phyloP scores from a whole-genome alignment of 306 rosid species.

The Vigna radiata region DNA sequence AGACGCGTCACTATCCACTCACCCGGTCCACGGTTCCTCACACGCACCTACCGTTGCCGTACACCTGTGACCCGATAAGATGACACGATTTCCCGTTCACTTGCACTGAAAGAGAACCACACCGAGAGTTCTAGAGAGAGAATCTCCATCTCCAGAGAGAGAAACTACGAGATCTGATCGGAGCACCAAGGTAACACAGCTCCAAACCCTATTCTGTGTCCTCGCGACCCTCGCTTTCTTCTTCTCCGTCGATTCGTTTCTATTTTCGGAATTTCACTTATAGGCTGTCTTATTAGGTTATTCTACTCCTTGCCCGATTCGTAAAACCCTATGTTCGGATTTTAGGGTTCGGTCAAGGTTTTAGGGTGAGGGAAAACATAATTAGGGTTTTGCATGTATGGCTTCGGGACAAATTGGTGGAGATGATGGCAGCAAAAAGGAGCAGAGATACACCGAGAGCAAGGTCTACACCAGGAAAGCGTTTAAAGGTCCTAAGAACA shows the following conservation, averaged over 20 bases:
- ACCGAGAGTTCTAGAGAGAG: slow-evolving; percentile 67
- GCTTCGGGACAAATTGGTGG: slow-evolving; percentile 79
- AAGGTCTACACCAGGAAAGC: slow-evolving; percentile 81
- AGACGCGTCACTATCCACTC: slow-evolving; percentile 54
- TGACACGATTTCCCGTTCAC: slow-evolving; percentile 7
- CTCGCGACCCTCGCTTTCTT: slow-evolving; percentile 21
- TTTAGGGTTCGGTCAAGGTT: slow-evolving; percentile 37
- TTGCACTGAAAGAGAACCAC: slow-evolving; percentile 45
- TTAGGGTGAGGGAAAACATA: not conserved
- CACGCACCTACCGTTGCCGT: slow-evolving; percentile 65
- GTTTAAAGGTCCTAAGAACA: slow-evolving; percentile 65
- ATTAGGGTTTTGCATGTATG: slow-evolving; percentile 89
- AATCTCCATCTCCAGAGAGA: slow-evolving; percentile 44
- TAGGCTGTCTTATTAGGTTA: slow-evolving; percentile 5
- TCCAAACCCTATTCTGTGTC: slow-evolving; percentile 47
- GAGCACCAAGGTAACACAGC: slow-evolving; percentile 39
- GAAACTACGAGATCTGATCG: slow-evolving; percentile 66
- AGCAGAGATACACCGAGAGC: slow-evolving; percentile 62
- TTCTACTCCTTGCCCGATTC: slow-evolving; percentile 23
- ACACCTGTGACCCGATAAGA: slow-evolving; percentile 75
- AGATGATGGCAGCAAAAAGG: slow-evolving; percentile 70
- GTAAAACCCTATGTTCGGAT: slow-evolving; percentile 38
- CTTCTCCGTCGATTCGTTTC: not conserved
- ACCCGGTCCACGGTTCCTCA: slow-evolving; percentile 41
- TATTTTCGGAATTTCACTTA: not conserved